phyloP scores from a whole-genome alignment of 768 basidiomycete species.

The Hebeloma cylindrosporum region DNA sequence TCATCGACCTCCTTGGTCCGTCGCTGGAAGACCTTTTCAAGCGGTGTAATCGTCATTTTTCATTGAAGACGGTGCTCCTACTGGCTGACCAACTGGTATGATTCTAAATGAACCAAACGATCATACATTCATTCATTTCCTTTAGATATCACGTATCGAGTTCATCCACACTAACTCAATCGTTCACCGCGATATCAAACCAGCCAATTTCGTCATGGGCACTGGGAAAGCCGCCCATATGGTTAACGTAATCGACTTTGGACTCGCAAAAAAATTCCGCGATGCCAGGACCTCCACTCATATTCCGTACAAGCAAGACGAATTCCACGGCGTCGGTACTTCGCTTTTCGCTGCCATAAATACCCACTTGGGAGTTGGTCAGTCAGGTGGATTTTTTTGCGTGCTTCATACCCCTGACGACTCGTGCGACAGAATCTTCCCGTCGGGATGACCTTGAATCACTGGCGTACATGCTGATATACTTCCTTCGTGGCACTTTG shows the following conservation, averaged over 20 bases:
- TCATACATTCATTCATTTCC: slow-evolving; percentile 12
- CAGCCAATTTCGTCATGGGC: slow-evolving; percentile 98
- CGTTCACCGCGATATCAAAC: slow-evolving; percentile 96
- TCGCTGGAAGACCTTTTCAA: slow-evolving; percentile 86
- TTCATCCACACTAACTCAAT: slow-evolving; percentile 96
- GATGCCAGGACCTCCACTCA: slow-evolving; percentile 64
- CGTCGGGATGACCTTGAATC: slow-evolving; percentile 80
- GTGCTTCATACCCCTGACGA: background rate
- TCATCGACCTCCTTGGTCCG: slow-evolving; percentile 94
- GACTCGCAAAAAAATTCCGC: slow-evolving; percentile 77
- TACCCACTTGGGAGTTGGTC: slow-evolving; percentile 75
- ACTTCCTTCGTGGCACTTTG: slow-evolving; percentile 74
- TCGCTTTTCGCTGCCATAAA: slow-evolving; percentile 74
- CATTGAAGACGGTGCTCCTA: slow-evolving; percentile 90
- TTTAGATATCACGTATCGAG: slow-evolving; percentile 89
- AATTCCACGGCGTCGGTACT: slow-evolving; percentile 79
- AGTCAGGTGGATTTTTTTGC: slow-evolving; percentile 23
- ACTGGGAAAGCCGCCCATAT: slow-evolving; percentile 51
- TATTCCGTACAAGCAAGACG: slow-evolving; percentile 71
- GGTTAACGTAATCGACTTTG: slow-evolving; percentile 94
- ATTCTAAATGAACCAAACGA: no score
- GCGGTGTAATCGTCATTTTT: slow-evolving; percentile 88
- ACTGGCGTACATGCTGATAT: slow-evolving; percentile 80
- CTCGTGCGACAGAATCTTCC: slow-evolving; percentile 54
- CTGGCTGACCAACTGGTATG: slow-evolving; percentile 93